phyloP scores from a whole-genome alignment of 768 basidiomycete species.

The Gelatoporia subvermispora region DNA sequence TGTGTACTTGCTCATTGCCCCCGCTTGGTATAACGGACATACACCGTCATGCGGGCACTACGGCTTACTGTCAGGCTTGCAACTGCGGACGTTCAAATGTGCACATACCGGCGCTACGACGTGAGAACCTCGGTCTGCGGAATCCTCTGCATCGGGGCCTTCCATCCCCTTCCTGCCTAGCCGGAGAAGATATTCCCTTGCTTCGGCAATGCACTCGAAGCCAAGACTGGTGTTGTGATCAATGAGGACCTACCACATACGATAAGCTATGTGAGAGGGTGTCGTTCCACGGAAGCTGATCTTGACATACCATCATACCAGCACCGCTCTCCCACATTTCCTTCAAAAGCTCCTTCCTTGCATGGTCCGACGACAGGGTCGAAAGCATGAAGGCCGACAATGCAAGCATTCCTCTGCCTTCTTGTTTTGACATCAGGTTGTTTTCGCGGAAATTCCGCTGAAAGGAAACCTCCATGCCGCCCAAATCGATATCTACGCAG shows the following conservation, averaged over 20 bases:
- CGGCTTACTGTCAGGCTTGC: slow-evolving; percentile 8
- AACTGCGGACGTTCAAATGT: slow-evolving; percentile 1
- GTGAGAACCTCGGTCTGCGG: slow-evolving; percentile 54
- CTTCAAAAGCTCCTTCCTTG: slow-evolving; percentile 63
- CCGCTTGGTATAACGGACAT: slow-evolving; percentile 72
- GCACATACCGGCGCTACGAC: slow-evolving; percentile 81
- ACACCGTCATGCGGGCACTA: slow-evolving; percentile 88
- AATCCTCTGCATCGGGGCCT: slow-evolving; percentile 34
- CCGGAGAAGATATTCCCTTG: slow-evolving; percentile 66
- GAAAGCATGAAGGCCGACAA: slow-evolving; percentile 85
- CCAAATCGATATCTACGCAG: slow-evolving; percentile 42
- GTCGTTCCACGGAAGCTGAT: neutral
- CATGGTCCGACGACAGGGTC: slow-evolving; percentile 55
- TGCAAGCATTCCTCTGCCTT: slow-evolving; percentile 56
- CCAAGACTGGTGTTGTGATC: slow-evolving; percentile 77
- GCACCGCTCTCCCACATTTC: slow-evolving; percentile 94
- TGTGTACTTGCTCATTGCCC: slow-evolving; percentile 39
- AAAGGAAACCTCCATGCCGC: slow-evolving; percentile 45
- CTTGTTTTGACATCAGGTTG: slow-evolving; percentile 33
- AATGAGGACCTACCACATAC: slow-evolving; percentile 59
- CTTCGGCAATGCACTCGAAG: slow-evolving; percentile 75
- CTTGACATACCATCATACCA: slow-evolving; percentile 51
- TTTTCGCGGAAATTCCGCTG: slow-evolving; percentile 52
- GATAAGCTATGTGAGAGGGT: slow-evolving; percentile 2
- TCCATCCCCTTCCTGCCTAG: slow-evolving; percentile 57